Evolutionary conservation across 306 rosid genomes (phyloP).

Genomic region (Glycine tomentella): DNA sequence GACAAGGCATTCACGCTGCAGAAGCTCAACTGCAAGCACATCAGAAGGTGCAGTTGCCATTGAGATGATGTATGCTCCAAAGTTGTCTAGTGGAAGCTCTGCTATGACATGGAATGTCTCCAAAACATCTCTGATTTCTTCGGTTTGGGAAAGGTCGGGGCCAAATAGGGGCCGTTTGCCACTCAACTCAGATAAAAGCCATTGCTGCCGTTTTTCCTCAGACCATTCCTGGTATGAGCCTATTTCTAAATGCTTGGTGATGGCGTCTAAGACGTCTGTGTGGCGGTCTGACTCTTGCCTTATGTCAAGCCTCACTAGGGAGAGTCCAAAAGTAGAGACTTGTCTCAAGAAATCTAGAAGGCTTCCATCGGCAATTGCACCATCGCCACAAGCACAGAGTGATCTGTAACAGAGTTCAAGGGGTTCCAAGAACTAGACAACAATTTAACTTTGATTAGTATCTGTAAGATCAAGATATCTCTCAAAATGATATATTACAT

Average conservation of each 20-base stretch:
- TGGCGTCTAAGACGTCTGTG: constrained; percentile 84
- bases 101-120: constrained; percentile 83
- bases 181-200: constrained; percentile 87
- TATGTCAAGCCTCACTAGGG: constrained; percentile 88
- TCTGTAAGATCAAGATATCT: not conserved
- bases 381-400: constrained; percentile 85
- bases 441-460: constrained; percentile 44
- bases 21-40: constrained; percentile 89
- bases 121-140: constrained; percentile 83
- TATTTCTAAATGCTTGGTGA: constrained; percentile 78
- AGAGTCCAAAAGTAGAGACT: constrained; percentile 90
- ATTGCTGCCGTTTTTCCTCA: constrained; percentile 79
- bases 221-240: constrained; percentile 96
- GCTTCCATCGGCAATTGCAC: constrained; percentile 88
- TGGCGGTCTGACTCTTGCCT: constrained; percentile 97
- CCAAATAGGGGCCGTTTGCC: constrained; percentile 91
- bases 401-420: constrained; percentile 89
- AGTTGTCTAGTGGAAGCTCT: constrained; percentile 83
- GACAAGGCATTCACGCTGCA: constrained; percentile 84
- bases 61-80: constrained; percentile 93
- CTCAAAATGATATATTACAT: constrained; percentile 62
- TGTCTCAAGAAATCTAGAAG: constrained; percentile 93
- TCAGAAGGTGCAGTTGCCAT: constrained; percentile 96
- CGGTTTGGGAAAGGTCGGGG: constrained; percentile 85
- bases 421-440: constrained; percentile 83